Evolutionary conservation across 176 grass and related monocot genomes (phyloP), one percentile per base, ranked within the genome.

Genomic region (Oryza officinalis): DNA sequence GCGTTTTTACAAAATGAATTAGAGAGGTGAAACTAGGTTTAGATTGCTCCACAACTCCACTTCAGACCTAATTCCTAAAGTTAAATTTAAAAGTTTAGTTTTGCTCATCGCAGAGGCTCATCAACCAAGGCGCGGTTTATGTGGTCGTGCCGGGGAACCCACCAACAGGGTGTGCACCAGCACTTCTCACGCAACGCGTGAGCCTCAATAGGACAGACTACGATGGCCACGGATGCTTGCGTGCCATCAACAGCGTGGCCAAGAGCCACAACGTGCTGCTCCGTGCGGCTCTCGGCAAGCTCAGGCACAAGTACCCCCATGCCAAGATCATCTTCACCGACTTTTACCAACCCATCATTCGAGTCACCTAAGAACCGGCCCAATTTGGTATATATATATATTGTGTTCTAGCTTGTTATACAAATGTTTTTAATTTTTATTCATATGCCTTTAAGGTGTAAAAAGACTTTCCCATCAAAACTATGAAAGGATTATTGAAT

Each of bases 81-180:
- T n/a, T n/a, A n/a, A n/a, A n/a, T n/a, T n/a, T n/a, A n/a, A n/a
- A n/a, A n/a, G n/a, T n/a, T n/a, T n/a, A 47, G 45, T 14, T 52
- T 52, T 52, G 49, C 5, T 1, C 6, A 10, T n/a, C 12, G 0
- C 67, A 86, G 84, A 71, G 57, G 40, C 84, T 86, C 8, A 79
- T 86, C 14, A 46, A 50, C 15, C 13, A n/a, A 27, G 76, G 76
- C 0, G 83, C 27, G 8, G 13, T 32, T 2, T 72, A 86, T 8
- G 13, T 89, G 0, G 76, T 89, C 0, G 76, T 89, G 18, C 77
- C 87, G 0, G 87, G 82, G 26, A 89, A 76, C 27, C 87, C 83
- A 2, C 82, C 83, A 28, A 85, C 1, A 2, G 83, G 87, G 20
- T 89, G 83, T 30, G 40, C 52, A 1, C 87, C 82, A 0, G 0